Conservation (phyloP, 1,284 basidiomycete species). For the Cryptococcus sp. region DNA sequence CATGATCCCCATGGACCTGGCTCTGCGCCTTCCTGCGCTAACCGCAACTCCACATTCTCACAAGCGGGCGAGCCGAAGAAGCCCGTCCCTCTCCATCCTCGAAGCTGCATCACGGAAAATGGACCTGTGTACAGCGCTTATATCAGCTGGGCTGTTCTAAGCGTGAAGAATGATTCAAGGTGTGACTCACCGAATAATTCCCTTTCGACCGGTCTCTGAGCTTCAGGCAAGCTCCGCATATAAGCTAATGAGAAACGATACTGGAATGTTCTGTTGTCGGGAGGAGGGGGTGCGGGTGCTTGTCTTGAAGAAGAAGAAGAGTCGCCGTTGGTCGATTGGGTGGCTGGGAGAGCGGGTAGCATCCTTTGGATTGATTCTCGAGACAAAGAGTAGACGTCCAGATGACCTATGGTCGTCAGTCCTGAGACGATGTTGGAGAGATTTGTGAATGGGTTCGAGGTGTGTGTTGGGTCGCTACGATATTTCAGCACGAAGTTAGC, state of each 20-base stretch:
- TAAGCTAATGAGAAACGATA: conserved; percentile 54
- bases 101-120: conserved; percentile 43
- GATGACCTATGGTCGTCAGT: conserved; percentile 48
- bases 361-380: conserved; percentile 53
- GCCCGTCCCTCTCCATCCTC: conserved; percentile 49
- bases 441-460: conserved; percentile 49
- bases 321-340: conserved; percentile 6
- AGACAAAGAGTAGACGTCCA: conserved; percentile 54
- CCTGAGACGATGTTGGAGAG: conserved; percentile 51
- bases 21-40: conserved; percentile 9
- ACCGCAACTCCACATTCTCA: conserved; percentile 52
- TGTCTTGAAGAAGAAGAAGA: conserved; percentile 1
- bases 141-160: background rate
- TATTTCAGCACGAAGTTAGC: too few relatives aligned
- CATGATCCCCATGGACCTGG: conserved; percentile 46
- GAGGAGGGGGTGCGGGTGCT: conserved; percentile 15
- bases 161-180: background rate
- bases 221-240: conserved; percentile 46
- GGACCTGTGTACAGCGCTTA: conserved; percentile 36
- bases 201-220: conserved; percentile 51
- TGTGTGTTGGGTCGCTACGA: conserved; percentile 29
- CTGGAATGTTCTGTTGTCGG: conserved; percentile 48
- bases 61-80: conserved; percentile 51
- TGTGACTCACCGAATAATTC: conserved; percentile 51
- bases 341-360: conserved; percentile 36